Evolutionary conservation across 2,329 filamentous ascomycete genomes (phyloP).

Genomic region (Penicillium sp.): DNA sequence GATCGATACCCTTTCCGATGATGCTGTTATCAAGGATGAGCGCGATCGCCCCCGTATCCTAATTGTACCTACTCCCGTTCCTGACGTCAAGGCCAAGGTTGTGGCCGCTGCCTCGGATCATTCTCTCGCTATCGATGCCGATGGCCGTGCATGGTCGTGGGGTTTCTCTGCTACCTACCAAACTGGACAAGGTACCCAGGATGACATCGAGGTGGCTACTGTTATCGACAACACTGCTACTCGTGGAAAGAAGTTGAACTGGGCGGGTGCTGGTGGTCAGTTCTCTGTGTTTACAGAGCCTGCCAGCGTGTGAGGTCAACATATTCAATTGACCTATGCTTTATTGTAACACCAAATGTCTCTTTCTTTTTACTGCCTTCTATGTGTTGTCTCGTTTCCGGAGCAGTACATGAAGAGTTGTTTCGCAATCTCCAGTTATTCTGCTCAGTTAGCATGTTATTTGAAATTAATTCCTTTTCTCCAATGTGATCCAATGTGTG

Average conservation of each 20-base stretch:
- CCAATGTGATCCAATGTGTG: not conserved
- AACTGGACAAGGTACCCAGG: slow-evolving; percentile 73
- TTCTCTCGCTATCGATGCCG: slow-evolving; percentile 66
- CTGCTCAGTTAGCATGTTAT: not conserved
- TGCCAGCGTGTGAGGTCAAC: slow-evolving; percentile 18
- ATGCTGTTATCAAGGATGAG: slow-evolving; percentile 64
- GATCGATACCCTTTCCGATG: slow-evolving; percentile 54
- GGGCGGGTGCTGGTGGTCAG: slow-evolving; percentile 84
- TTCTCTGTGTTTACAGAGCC: slow-evolving; percentile 52
- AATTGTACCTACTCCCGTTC: slow-evolving; percentile 62
- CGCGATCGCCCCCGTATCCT: slow-evolving; percentile 68
- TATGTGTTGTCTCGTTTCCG: not conserved
- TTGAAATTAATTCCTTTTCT: not conserved
- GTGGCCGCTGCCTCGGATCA: slow-evolving; percentile 70
- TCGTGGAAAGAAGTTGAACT: slow-evolving; percentile 69
- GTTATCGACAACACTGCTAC: slow-evolving; percentile 82
- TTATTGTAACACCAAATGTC: slow-evolving; percentile 2
- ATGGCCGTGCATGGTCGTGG: slow-evolving; percentile 74
- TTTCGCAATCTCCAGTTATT: not conserved
- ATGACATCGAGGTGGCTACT: slow-evolving; percentile 76
- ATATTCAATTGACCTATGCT: not conserved
- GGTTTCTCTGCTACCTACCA: slow-evolving; percentile 80
- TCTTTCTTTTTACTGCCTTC: not conserved
- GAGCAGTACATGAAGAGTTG: not conserved
- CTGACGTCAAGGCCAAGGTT: slow-evolving; percentile 57